phyloP scores from a whole-genome alignment of 176 grass and related monocot genomes.

The Carex myosuroides region DNA sequence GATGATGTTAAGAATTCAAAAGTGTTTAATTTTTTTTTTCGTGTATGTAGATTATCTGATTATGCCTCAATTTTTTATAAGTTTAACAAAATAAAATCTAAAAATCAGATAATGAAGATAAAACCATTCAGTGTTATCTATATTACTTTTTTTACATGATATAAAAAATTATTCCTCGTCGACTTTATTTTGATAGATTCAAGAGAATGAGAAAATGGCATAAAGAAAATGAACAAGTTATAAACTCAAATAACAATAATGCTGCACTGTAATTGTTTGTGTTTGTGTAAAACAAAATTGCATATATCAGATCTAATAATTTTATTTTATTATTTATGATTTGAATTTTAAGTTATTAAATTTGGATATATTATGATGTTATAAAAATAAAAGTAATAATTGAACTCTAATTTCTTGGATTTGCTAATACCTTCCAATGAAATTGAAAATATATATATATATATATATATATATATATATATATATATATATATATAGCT shows the following conservation, averaged over 20 bases:
- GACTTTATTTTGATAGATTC: too few relatives aligned
- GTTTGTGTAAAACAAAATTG: not conserved
- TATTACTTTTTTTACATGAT: not conserved
- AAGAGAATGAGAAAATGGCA: not conserved
- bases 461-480: too few relatives aligned
- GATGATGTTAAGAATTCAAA: not conserved
- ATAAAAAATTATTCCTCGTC: not conserved
- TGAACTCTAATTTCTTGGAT: not conserved
- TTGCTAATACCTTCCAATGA: not conserved
- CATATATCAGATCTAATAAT: not conserved
- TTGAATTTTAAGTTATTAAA: not conserved
- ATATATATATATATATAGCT: too few relatives aligned
- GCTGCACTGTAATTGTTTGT: not conserved
- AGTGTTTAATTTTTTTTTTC: not conserved
- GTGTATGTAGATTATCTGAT: too few relatives aligned
- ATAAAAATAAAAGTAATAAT: not conserved
- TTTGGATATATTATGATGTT: not conserved
- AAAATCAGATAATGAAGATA: not conserved
- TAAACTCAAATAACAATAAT: not conserved
- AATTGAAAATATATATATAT: not conserved
- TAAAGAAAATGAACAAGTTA: not conserved
- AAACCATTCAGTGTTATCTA: not conserved
- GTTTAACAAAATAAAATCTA: not conserved
- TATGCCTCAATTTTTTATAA: not conserved
- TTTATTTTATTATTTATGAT: not conserved